These are phyloP conservation scores for Solanum dulcamara DNA, from an alignment of 257 asterid species.

Conservation along the genomic window DNA sequence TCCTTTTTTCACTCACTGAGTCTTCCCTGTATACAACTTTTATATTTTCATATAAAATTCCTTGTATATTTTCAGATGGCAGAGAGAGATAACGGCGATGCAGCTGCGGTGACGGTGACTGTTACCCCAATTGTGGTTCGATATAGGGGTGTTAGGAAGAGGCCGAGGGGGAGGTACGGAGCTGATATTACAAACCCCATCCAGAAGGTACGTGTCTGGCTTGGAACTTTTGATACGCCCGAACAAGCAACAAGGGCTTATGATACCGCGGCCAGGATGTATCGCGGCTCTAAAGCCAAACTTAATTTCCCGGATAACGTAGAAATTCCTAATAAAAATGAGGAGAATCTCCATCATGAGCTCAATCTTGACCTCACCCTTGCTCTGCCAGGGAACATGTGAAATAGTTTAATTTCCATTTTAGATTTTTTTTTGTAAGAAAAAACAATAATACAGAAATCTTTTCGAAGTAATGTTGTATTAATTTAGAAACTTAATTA, in stretches of 20 bases:
- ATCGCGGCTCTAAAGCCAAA: background rate
- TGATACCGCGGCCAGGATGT: background rate
- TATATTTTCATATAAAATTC: too few species aligned
- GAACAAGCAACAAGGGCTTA: background rate
- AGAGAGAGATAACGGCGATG: background rate
- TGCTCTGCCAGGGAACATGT: too few species aligned
- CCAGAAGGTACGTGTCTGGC: background rate
- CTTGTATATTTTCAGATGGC: too few species aligned
- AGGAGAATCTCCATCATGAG: too few species aligned
- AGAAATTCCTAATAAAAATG: too few species aligned
- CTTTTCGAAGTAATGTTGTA: too few species aligned
- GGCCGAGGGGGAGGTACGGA: background rate
- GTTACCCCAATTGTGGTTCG: background rate
- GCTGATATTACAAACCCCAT: background rate
- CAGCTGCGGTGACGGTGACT: background rate
- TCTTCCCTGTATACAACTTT: background rate
- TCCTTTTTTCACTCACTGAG: background rate
- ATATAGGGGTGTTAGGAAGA: background rate
- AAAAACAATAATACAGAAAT: too few species aligned
- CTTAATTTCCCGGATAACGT: too few species aligned
- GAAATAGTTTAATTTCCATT: too few species aligned
- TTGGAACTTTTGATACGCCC: background rate
- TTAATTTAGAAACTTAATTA: too few species aligned
- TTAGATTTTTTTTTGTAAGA: too few species aligned
- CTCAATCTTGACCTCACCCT: too few species aligned